phyloP scores from a whole-genome alignment of 2,329 filamentous ascomycete genomes.

The Rhynchosporium agropyri region DNA sequence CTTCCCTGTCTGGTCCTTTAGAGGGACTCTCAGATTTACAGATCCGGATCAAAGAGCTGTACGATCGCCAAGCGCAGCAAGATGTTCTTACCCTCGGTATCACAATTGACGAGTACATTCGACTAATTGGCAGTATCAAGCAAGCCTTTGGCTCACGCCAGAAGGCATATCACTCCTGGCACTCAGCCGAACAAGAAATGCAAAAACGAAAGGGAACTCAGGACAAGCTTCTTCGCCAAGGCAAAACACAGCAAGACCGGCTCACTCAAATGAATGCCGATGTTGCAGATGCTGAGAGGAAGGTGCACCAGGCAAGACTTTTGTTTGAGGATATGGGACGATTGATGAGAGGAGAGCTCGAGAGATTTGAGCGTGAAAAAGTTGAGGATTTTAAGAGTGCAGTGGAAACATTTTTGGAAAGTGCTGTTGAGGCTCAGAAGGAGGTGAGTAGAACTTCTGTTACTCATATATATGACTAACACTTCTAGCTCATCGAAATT shows the following conservation, averaged over 20 bases:
- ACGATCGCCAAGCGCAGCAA: constrained; percentile 95
- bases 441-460: constrained; percentile 62
- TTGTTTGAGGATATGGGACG: constrained; percentile 98
- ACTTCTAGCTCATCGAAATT: constrained; percentile 69
- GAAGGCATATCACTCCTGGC: constrained; percentile 95
- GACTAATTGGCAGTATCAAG: constrained; percentile 93
- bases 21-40: constrained; percentile 93
- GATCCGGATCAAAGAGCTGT: constrained; percentile 89
- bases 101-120: constrained; percentile 97
- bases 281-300: constrained; percentile 91
- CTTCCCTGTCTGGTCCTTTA: constrained; percentile 82
- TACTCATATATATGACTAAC: background rate
- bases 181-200: constrained; percentile 84
- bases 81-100: constrained; percentile 96
- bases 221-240: constrained; percentile 93
- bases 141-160: constrained; percentile 89
- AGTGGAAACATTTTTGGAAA: constrained; percentile 96
- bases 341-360: constrained; percentile 86
- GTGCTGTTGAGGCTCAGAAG: constrained; percentile 96
- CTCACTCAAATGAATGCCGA: constrained; percentile 91
- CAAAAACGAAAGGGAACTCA: constrained; percentile 86
- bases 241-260: constrained; percentile 93
- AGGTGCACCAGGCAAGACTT: constrained; percentile 84
- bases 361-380: constrained; percentile 94
- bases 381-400: constrained; percentile 99